Conservation (phyloP, 306 rosid species). For the Benincasa hispida region DNA sequence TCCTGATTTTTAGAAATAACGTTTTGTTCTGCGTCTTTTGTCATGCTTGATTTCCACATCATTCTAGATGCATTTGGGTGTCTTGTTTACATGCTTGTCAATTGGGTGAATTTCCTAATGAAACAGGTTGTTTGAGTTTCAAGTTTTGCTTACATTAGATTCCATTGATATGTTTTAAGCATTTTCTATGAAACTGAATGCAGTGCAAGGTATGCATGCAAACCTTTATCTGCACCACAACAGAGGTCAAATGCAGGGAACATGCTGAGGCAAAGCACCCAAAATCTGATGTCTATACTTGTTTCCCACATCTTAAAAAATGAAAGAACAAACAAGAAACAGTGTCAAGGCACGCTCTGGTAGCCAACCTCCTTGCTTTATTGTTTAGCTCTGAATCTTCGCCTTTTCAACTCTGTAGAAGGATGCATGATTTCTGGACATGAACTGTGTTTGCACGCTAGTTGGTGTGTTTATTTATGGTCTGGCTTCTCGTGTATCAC, state of each 20-base stretch:
- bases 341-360: background rate
- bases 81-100: background rate
- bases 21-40: background rate
- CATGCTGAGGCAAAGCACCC: slow-evolving; percentile 58
- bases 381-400: background rate
- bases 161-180: background rate
- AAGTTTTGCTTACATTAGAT: background rate
- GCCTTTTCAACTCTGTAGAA: background rate
- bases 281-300: slow-evolving; percentile 32
- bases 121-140: background rate
- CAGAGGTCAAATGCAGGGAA: slow-evolving; percentile 56
- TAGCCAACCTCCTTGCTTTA: background rate
- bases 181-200: background rate
- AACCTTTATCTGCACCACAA: slow-evolving; percentile 46
- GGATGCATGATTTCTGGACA: background rate
- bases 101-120: background rate
- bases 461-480: background rate
- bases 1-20: background rate
- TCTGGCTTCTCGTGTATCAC: background rate
- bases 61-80: background rate
- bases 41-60: background rate
- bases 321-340: slow-evolving; percentile 8
- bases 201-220: slow-evolving; percentile 68
- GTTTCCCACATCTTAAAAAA: slow-evolving; percentile 45
- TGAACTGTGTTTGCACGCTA: background rate